Base-by-base conservation (phyloP, 805 yeast genomes). In the Barnettozyma vustinii region DNA sequence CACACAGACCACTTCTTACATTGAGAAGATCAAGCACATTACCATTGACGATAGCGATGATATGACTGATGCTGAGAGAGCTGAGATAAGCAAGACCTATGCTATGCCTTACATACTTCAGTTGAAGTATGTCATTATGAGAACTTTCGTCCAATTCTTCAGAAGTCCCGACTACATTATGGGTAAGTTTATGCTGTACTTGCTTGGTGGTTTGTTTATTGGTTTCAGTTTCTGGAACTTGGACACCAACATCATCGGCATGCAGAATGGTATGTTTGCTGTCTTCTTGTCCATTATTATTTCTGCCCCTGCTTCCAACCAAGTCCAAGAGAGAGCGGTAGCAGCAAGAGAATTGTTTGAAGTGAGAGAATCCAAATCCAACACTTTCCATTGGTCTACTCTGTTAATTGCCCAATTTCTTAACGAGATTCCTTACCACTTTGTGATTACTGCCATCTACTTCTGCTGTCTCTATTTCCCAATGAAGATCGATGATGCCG, bases 221-320 rank as follows among this genome's bases (percentile, higher is more conserved):
- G 96, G 96, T 36, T 87, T 88, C 63, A 73, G 84, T 1, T 87
- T 83, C 69, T 83, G 79, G 75, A 73, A 81, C 52, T 75, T 83
- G 37, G 76, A 73, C 48, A 67, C 70, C 43, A 65, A 77, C 25
- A 58, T 79, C 39, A 71, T 74, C 46, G 87, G 87, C 52, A 70
- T 83, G 62, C 83, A 75, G 61, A 77, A 83, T 64, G 73, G 77
- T 57, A 73, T 83, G 74, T 80, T 84, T 62, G 73, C 79, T 47
- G 72, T 77, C 42, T 81, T 85, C 58, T 70, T 84, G 71, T 70
- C 83, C 42, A 70, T 82, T 58, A 76, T 84, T 56, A 60, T 79
- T 44, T 71, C 80, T 37, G 77, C 80, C 27, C 81, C 87, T 4
- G 75, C 71, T 67, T 67, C 79, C 44, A 81, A 84, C 58, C 89